Evolutionary conservation across 2,329 filamentous ascomycete genomes (phyloP).

Genomic region (Tympanopsis confertula): DNA sequence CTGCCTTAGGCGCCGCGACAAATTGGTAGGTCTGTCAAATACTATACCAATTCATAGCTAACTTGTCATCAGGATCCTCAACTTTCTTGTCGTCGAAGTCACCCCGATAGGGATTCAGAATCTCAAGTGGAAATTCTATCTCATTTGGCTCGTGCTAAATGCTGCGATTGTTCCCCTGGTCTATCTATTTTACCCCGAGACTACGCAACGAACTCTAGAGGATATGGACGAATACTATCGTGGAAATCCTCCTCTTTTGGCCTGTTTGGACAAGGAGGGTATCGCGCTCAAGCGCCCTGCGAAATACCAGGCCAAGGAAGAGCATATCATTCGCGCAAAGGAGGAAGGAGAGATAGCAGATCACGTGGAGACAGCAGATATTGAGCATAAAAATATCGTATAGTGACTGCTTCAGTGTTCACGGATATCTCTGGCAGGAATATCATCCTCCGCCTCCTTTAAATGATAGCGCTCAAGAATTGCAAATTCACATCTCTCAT

Average conservation of each 20-base stretch:
- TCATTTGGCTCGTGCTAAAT: slow-evolving; percentile 36
- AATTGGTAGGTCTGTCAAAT: slow-evolving; percentile 12
- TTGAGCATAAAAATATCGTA: no score
- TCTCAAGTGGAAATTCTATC: slow-evolving; percentile 35
- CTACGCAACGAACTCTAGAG: slow-evolving; percentile 30
- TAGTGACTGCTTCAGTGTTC: no score
- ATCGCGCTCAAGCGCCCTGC: slow-evolving; percentile 28
- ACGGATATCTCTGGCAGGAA: no score
- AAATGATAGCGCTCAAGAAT: no score
- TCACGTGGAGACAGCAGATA: neutral
- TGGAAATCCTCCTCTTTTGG: slow-evolving; percentile 24
- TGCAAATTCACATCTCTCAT: no score
- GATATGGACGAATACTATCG: slow-evolving; percentile 31
- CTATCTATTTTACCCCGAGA: slow-evolving; percentile 37
- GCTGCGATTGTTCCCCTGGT: slow-evolving; percentile 31
- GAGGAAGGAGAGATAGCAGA: neutral
- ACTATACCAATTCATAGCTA: neutral
- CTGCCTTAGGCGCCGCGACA: slow-evolving; percentile 17
- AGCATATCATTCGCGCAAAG: slow-evolving; percentile 9
- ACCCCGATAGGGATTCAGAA: slow-evolving; percentile 22
- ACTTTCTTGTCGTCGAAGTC: slow-evolving; percentile 19
- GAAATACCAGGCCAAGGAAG: slow-evolving; percentile 34
- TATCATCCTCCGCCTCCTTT: no score
- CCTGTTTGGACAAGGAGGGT: slow-evolving; percentile 33
- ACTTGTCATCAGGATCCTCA: slow-evolving; percentile 9